Evolutionary conservation across 2,329 filamentous ascomycete species (phyloP), one percentile per base, ranked within the genome.

Genomic region (Parafenestella ontariensis): DNA sequence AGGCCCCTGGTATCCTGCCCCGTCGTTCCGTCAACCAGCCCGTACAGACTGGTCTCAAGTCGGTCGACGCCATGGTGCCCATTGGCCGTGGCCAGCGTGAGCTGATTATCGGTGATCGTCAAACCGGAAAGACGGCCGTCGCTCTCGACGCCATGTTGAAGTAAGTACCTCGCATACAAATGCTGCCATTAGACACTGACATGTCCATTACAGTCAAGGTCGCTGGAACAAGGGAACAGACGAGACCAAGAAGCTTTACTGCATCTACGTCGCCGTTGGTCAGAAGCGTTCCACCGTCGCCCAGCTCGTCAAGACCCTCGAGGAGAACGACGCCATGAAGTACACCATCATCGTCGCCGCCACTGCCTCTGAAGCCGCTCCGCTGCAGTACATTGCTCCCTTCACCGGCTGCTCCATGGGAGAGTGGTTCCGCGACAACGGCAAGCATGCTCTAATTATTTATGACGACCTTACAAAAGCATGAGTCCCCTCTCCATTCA

Each of bases 71-170:
- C 83, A 98, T 99, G 95, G 95, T 99, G 73, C 95, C 95, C 75
- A 97, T 99, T 75, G 95, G 95, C 80, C 95, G 95, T 94, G 95
- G 95, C 78, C 95, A 99, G 87, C 95, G 95, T 94, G 95, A 99
- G 86, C 85, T 99, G 87, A 98, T 99, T 82, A 99, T 99, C 82
- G 95, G 95, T 86, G 95, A 99, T 80, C 95, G 95, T 92, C 95
- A 99, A 85, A 99, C 95, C 74, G 95, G 95, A 82, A 99, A 99
- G 90, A 99, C 95, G 78, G 95, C 95, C 75, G 94, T 99, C 78
- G 94, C 90, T 76, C 91, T 99, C 62, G 95, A 99, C 80, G 88
- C 94, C 80, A 98, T 99, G 72, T 89, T 99, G n/a, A n/a, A n/a
- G n/a, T n/a, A n/a, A n/a, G n/a, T n/a, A n/a, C n/a, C n/a, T n/a